These are phyloP conservation scores for Crucihimalaya himalaica DNA, from an alignment of 345 rosid species.

Conservation along the genomic window DNA sequence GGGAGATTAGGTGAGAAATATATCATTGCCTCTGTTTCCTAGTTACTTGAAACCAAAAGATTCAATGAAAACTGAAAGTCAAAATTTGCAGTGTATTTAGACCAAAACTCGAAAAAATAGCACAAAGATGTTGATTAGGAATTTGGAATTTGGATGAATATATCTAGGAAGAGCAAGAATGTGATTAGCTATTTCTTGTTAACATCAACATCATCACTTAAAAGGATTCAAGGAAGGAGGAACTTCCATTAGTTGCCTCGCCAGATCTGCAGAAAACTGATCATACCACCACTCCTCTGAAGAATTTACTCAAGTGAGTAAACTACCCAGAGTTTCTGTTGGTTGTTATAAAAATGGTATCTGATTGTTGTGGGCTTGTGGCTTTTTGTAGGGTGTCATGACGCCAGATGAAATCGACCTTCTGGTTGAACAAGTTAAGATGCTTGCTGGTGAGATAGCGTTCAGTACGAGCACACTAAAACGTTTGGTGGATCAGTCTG, in stretches of 20 bases:
- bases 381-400: constrained; percentile 61
- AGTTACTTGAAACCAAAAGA: neutral
- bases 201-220: no score
- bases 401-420: constrained; percentile 96
- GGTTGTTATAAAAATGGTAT: constrained; percentile 17
- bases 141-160: no score
- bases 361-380: constrained; percentile 21
- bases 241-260: no score
- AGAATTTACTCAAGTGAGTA: constrained; percentile 71
- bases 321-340: constrained; percentile 9
- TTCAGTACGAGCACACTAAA: constrained; percentile 91
- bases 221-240: no score
- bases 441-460: constrained; percentile 99
- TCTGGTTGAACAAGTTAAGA: constrained; percentile 95
- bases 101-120: constrained; percentile 21
- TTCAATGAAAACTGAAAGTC: constrained; percentile 6
- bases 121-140: no score
- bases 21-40: neutral
- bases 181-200: no score
- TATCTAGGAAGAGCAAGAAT: no score
- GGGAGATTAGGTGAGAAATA: constrained; percentile 62
- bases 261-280: no score
- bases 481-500: constrained; percentile 90
- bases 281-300: no score
- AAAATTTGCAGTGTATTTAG: constrained; percentile 27